phyloP scores from a whole-genome alignment of 2,329 filamentous ascomycete species.

The Scopulariopsis brevicaulis region DNA sequence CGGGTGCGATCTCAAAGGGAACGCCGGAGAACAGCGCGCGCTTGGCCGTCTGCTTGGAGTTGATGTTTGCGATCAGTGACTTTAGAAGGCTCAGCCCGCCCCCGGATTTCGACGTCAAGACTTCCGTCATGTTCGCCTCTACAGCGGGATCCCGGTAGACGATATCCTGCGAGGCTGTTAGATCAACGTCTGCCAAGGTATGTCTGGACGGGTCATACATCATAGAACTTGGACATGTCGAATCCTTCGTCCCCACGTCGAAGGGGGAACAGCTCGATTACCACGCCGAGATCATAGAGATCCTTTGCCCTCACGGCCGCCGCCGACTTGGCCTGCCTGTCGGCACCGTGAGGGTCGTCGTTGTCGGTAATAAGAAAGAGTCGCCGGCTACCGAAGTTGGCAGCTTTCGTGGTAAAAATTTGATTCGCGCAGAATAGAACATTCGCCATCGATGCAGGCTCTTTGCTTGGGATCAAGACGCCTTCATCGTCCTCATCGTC shows the following conservation, averaged over 20 bases:
- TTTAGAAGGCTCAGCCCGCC: constrained; percentile 71
- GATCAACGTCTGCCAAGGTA: not conserved
- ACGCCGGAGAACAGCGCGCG: constrained; percentile 77
- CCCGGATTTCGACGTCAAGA: constrained; percentile 54
- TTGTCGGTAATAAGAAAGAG: constrained; percentile 96
- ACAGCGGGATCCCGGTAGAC: constrained; percentile 71
- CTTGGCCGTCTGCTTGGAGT: constrained; percentile 78
- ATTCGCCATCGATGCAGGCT: constrained; percentile 71
- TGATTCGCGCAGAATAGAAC: constrained; percentile 93
- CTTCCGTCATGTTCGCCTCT: constrained; percentile 43
- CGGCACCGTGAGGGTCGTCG: constrained; percentile 67
- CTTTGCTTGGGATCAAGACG: constrained; percentile 55
- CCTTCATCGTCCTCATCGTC: constrained; percentile 61
- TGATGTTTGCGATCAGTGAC: constrained; percentile 76
- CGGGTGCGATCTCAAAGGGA: constrained; percentile 78
- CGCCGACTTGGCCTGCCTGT: constrained; percentile 62
- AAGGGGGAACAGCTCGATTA: constrained; percentile 89
- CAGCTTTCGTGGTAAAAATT: constrained; percentile 87
- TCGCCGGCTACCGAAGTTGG: constrained; percentile 85
- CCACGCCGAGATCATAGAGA: constrained; percentile 83
- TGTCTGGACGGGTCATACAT: constrained; percentile 41
- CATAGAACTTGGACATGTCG: constrained; percentile 78
- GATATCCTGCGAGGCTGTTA: constrained; percentile 52
- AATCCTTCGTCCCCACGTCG: constrained; percentile 60
- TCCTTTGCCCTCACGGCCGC: constrained; percentile 87